Conservation (phyloP, 2,329 filamentous ascomycete genomes). For the Phialophora tarda region DNA sequence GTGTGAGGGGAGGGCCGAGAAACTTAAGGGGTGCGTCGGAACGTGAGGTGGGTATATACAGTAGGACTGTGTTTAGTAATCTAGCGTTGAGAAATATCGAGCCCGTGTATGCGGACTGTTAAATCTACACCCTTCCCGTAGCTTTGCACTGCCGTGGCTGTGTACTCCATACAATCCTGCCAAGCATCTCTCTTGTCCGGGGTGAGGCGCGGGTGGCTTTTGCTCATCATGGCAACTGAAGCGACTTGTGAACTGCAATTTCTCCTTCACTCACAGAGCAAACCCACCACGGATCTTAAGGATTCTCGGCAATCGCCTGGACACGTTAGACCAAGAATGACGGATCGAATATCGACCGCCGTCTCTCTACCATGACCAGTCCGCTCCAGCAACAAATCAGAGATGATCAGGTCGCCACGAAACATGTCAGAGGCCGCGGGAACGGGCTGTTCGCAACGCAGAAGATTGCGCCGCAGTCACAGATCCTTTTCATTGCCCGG, state of each 20-base stretch:
- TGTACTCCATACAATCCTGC: too few relatives aligned
- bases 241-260: not conserved
- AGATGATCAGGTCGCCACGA: slow-evolving; percentile 17
- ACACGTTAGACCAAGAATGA: not conserved
- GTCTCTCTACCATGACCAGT: slow-evolving; percentile 12
- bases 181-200: too few relatives aligned
- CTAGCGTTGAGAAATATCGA: too few relatives aligned
- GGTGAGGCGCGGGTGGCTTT: too few relatives aligned
- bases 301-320: not conserved
- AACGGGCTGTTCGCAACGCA: slow-evolving; percentile 61
- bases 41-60: too few relatives aligned
- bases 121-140: too few relatives aligned
- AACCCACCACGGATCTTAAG: not conserved
- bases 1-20: not conserved
- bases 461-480: slow-evolving; percentile 55
- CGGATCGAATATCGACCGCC: not conserved
- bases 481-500: slow-evolving; percentile 56
- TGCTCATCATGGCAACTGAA: not conserved
- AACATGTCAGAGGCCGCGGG: slow-evolving; percentile 44
- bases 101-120: too few relatives aligned
- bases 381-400: slow-evolving; percentile 14
- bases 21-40: too few relatives aligned
- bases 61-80: too few relatives aligned
- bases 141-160: too few relatives aligned
- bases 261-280: not conserved